Evolutionary conservation across 768 basidiomycete species (phyloP), one percentile per base, ranked within the genome.

Genomic region (Hygrocybe punicea): DNA sequence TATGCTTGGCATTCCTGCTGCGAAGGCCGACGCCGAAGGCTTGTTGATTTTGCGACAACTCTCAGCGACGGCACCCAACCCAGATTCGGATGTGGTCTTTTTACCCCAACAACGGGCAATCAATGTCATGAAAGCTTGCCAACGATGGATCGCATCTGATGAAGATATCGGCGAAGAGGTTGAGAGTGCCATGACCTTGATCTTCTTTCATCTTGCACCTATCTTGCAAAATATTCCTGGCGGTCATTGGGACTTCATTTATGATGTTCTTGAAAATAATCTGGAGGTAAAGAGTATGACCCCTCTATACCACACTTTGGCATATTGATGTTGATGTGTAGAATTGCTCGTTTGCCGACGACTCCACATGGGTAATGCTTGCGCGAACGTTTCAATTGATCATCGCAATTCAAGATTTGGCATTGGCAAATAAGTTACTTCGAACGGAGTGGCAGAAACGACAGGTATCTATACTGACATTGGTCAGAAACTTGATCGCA

Each of bases 241-340:
- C 0, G 75, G 81, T 1, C 97, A 98, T 70, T 99, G 97, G 97
- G 89, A 92, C 49, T 81, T 94, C 34, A 84, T 94, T 4, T 95
- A 91, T 68, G 94, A 98, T 66, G 70, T 98, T 14, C 66, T 96
- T 11, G 94, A 96, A 69, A 89, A 79, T 57, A 91, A 90, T 63
- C 76, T 98, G 2, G 95, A 98, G 81, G 93, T 93, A 55, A 44
- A 80, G 64, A 14, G 23, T 14, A 40, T 13, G 10, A 21, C 19
- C 29, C 24, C 49, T 25, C 37, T 8, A 10, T 35, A 7, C 36
- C 24, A 13, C 23, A 44, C 21, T 13, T 24, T 17, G 52, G 11
- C 37, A 16, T 29, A 11, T 36, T 33, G 36, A 25, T 52, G 16
- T 47, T 53, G n/a, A 53, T 29, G 6, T 35, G 19, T 11, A 91